A percentile compares a stretch with the other conserved stretches of the same genome.
Conservation (phyloP, 208 protist species). For the Wallacemonas sp. region DNA sequence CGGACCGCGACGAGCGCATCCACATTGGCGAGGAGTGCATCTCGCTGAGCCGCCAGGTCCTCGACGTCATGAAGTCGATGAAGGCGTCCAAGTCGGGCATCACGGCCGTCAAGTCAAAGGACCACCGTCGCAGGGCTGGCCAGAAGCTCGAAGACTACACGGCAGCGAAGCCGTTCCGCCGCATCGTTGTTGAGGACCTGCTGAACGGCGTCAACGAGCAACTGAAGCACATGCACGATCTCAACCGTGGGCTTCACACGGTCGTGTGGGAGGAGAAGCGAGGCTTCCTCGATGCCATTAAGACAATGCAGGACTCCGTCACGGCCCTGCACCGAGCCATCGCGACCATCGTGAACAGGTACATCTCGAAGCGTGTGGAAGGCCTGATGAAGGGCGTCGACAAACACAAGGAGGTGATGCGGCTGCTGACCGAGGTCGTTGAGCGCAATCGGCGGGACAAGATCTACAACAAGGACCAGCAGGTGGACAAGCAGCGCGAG, state of each 20-base stretch:
- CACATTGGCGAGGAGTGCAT: conserved; percentile 76
- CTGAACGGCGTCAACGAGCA: conserved; percentile 51
- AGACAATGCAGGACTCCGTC: conserved; percentile 50
- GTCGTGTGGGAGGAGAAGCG: conserved; percentile 81
- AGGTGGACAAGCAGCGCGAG: conserved; percentile 42
- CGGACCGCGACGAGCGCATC: conserved; percentile 69
- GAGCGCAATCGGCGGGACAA: conserved; percentile 71
- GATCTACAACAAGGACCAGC: conserved; percentile 53
- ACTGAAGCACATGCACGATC: conserved; percentile 52
- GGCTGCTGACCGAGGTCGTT: conserved; percentile 65
- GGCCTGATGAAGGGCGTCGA: conserved; percentile 69
- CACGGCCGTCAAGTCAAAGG: conserved; percentile 80
- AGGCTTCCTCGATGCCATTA: conserved; percentile 56
- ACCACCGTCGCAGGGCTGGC: conserved; percentile 66
- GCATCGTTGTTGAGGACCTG: conserved; percentile 66
- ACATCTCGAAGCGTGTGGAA: conserved; percentile 72
- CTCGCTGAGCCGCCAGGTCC: conserved; percentile 75
- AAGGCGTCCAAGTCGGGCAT: conserved; percentile 60
- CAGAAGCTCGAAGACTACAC: conserved; percentile 89
- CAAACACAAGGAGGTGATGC: conserved; percentile 77
- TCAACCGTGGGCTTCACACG: conserved; percentile 74
- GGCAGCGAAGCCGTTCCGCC: conserved; percentile 85
- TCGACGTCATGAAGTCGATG: conserved; percentile 86
- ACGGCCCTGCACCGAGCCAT: conserved; percentile 49
- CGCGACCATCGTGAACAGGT: conserved; percentile 58